A percentile compares a stretch with the other conserved stretches of the same genome.
phyloP scores from a whole-genome alignment of 305 asterid species.

The Fraxinus dipetala region DNA sequence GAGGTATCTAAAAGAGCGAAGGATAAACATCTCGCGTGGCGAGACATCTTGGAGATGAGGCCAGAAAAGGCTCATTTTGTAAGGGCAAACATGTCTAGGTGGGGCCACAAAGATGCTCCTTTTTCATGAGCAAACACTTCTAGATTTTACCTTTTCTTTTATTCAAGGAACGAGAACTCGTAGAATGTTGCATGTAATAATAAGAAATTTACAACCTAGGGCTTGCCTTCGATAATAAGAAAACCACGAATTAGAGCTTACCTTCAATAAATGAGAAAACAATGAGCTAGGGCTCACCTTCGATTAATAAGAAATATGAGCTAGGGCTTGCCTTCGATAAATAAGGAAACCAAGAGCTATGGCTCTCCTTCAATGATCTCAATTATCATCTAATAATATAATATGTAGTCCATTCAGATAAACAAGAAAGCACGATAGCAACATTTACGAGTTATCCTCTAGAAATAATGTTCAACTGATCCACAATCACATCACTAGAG shows the following conservation, averaged over 20 bases:
- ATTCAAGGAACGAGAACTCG: background rate
- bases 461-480: no score
- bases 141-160: background rate
- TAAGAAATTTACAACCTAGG: background rate
- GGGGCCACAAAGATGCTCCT: background rate
- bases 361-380: background rate
- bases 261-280: no score
- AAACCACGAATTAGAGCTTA: no score
- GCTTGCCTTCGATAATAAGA: background rate
- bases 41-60: no score
- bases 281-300: no score
- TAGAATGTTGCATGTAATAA: background rate
- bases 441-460: no score
- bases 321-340: no score
- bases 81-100: no score
- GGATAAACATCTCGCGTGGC: no score
- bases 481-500: no score
- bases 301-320: no score
- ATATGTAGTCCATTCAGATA: background rate
- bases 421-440: background rate
- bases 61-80: background rate
- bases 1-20: no score
- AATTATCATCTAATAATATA: background rate
- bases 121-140: background rate
- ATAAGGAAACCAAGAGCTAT: background rate